These are phyloP conservation scores for Fusarium coicis DNA, from an alignment of 2,329 filamentous ascomycete species.

Conservation along the genomic window DNA sequence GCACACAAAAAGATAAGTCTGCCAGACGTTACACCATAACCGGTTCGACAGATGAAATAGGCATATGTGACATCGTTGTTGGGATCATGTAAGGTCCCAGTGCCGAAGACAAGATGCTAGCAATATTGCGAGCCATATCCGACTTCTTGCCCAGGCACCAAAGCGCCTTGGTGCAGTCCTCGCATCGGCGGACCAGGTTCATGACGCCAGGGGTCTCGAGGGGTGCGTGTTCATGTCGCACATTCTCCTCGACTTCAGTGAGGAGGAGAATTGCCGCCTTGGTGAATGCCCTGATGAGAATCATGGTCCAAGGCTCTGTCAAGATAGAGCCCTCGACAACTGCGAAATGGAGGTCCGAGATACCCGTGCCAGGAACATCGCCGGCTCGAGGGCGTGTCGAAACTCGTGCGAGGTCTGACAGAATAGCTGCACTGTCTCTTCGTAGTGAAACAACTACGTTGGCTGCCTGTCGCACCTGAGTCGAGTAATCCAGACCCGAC, in stretches of 20 bases:
- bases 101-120: constrained; percentile 41
- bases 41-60: constrained; percentile 23
- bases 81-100: constrained; percentile 42
- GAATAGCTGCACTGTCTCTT: constrained; percentile 55
- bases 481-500: constrained; percentile 43
- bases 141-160: constrained; percentile 67
- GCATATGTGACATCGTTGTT: constrained; percentile 28
- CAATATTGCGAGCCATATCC: constrained; percentile 54
- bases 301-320: constrained; percentile 69
- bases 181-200: constrained; percentile 51
- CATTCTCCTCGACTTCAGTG: constrained; percentile 46
- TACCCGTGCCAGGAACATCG: constrained; percentile 39
- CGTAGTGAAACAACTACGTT: constrained; percentile 55
- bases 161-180: constrained; percentile 63
- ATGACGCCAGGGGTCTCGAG: constrained; percentile 37
- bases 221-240: constrained; percentile 39
- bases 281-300: constrained; percentile 64
- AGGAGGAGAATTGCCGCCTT: constrained; percentile 56
- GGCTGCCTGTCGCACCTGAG: constrained; percentile 41
- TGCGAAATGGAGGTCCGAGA: constrained; percentile 61
- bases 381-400: constrained; percentile 51
- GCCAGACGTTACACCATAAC: constrained; percentile 26
- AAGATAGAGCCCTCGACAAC: constrained; percentile 66
- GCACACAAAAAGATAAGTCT: not conserved
- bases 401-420: constrained; percentile 61